These are phyloP conservation scores for Diplodia mutila DNA, from an alignment of 2,329 filamentous ascomycete genomes.

Conservation along the genomic window DNA sequence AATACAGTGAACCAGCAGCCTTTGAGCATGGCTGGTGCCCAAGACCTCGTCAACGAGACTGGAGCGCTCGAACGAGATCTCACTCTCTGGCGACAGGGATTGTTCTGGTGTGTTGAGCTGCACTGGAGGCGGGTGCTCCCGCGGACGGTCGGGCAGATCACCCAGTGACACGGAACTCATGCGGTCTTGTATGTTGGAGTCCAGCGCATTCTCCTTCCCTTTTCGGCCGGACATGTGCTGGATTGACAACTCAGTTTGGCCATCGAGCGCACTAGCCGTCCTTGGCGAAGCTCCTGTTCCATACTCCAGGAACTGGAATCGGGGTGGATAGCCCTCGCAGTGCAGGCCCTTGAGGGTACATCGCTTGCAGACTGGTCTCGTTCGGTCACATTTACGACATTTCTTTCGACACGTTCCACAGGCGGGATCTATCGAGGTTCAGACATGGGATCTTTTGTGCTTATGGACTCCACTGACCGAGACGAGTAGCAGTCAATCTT, in stretches of 20 bases:
- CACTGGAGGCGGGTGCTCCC: neutral
- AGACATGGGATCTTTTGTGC: neutral
- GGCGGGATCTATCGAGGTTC: slow-evolving; percentile 26
- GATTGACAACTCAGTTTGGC: neutral
- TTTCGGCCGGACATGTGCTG: neutral
- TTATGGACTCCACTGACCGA: neutral
- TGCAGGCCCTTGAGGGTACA: slow-evolving; percentile 27
- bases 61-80: neutral
- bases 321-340: slow-evolving; percentile 29
- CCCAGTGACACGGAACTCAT: neutral
- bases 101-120: neutral
- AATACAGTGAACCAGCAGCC: slow-evolving; percentile 19
- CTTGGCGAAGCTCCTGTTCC: neutral
- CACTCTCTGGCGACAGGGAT: neutral
- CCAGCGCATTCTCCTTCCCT: neutral
- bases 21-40: slow-evolving; percentile 21
- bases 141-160: neutral
- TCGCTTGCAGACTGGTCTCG: slow-evolving; percentile 28
- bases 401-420: slow-evolving; percentile 30
- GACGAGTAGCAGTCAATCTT: slow-evolving; percentile 11
- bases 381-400: slow-evolving; percentile 29
- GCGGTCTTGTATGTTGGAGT: neutral
- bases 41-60: neutral
- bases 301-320: slow-evolving; percentile 28
- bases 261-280: neutral